These are phyloP conservation scores for Diaporthe citri DNA, from an alignment of 2,329 filamentous ascomycete species.

Conservation along the genomic window DNA sequence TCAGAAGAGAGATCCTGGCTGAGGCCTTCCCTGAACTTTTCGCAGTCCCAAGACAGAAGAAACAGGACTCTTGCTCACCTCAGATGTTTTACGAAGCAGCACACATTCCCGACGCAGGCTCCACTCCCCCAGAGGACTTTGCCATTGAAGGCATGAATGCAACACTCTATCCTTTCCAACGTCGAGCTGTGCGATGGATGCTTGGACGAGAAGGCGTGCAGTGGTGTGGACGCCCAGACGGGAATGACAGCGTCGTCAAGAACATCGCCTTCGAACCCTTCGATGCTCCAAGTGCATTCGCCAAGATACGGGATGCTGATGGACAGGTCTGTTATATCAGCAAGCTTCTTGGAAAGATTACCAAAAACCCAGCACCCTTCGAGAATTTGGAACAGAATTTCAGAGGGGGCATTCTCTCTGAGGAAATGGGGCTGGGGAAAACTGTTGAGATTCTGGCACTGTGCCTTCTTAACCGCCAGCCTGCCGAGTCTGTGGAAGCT, in stretches of 20 bases:
- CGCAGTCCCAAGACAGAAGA: background rate
- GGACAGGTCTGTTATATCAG: slow-evolving; percentile 60
- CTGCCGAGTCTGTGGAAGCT: slow-evolving; percentile 38
- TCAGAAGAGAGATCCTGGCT: slow-evolving; percentile 42
- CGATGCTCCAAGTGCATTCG: slow-evolving; percentile 59
- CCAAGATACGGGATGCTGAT: slow-evolving; percentile 56
- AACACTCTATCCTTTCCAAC: slow-evolving; percentile 78
- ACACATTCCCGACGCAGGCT: slow-evolving; percentile 67
- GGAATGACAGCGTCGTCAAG: slow-evolving; percentile 45
- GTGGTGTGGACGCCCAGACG: slow-evolving; percentile 52
- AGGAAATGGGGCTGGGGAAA: slow-evolving; percentile 89
- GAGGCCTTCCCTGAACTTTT: slow-evolving; percentile 41
- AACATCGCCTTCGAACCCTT: slow-evolving; percentile 41
- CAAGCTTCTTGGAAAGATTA: slow-evolving; percentile 71
- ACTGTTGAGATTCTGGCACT: slow-evolving; percentile 81
- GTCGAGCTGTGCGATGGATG: slow-evolving; percentile 78
- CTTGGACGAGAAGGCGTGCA: slow-evolving; percentile 73
- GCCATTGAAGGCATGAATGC: slow-evolving; percentile 60
- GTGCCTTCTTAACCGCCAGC: slow-evolving; percentile 72
- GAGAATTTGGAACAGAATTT: slow-evolving; percentile 55
- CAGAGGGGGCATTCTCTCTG: slow-evolving; percentile 76
- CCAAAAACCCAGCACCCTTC: slow-evolving; percentile 62
- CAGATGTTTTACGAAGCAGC: slow-evolving; percentile 78
- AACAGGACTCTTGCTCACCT: slow-evolving; percentile 53
- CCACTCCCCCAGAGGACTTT: slow-evolving; percentile 54